Evolutionary conservation across 106 monocot genomes (phyloP).

Genomic region (Acorus gramineus): DNA sequence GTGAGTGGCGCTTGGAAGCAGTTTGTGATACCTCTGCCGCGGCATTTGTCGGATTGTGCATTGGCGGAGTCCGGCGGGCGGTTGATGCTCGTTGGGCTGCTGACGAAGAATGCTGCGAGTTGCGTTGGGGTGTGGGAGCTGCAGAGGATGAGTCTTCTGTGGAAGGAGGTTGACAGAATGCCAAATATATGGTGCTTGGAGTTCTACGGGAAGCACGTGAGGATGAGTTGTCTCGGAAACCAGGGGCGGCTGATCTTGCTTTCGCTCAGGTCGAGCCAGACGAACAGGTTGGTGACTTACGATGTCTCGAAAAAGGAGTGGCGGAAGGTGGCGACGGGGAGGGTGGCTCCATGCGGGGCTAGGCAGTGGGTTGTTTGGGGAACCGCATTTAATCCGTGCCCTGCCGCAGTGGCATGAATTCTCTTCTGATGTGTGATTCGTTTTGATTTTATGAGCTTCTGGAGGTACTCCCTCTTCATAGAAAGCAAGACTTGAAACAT

Average conservation of each 20-base stretch:
- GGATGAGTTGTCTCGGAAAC: conserved; percentile 79
- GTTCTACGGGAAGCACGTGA: conserved; percentile 68
- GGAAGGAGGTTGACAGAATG: conserved; percentile 99
- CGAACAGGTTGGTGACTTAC: conserved; percentile 59
- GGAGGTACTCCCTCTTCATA: too few relatives aligned
- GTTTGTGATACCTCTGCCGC: conserved; percentile 49
- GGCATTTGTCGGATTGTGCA: conserved; percentile 32
- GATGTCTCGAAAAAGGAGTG: conserved; percentile 49
- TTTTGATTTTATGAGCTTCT: too few relatives aligned
- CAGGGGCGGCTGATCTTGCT: conserved; percentile 59
- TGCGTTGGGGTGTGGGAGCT: conserved; percentile 90
- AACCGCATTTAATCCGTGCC: conserved; percentile 60
- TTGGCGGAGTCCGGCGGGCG: conserved; percentile 55
- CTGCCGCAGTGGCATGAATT: conserved; percentile 39
- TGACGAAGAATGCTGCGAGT: conserved; percentile 69
- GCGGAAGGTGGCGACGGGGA: conserved; percentile 52
- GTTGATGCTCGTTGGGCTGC: conserved; percentile 72
- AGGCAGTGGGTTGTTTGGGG: conserved; percentile 60
- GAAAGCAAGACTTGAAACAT: too few relatives aligned
- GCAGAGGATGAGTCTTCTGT: conserved; percentile 94
- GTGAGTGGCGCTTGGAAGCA: conserved; percentile 54
- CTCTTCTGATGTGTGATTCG: too few relatives aligned
- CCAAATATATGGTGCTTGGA: conserved; percentile 94
- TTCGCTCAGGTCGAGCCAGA: conserved; percentile 51
- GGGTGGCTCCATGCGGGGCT: conserved; percentile 20